phyloP scores from a whole-genome alignment of 2,329 filamentous ascomycete genomes.

The Lachnellula occidentalis region DNA sequence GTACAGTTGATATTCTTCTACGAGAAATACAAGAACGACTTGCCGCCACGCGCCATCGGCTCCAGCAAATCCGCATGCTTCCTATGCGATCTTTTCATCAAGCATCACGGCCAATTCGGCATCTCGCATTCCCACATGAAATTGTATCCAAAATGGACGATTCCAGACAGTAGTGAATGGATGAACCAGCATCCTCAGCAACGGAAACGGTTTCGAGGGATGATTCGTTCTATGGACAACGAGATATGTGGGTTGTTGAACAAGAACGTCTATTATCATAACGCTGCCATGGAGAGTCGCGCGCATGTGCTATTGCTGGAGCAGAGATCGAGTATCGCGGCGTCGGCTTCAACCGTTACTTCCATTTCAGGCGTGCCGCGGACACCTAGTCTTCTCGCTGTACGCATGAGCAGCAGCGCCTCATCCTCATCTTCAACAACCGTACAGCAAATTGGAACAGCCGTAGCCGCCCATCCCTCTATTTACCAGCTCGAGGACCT shows the following conservation, averaged over 20 bases:
- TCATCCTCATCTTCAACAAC: background rate
- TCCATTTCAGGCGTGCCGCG: background rate
- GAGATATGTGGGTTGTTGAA: background rate
- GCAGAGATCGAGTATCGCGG: background rate
- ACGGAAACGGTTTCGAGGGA: background rate
- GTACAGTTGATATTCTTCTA: slow-evolving; percentile 37
- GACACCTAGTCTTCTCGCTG: background rate
- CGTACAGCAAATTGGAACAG: background rate
- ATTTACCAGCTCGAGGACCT: background rate
- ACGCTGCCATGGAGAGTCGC: background rate
- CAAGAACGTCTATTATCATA: background rate
- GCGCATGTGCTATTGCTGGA: background rate
- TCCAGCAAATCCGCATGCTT: slow-evolving; percentile 18
- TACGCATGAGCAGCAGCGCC: background rate
- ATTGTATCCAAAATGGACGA: slow-evolving; percentile 9
- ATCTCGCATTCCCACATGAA: slow-evolving; percentile 12
- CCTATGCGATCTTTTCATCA: slow-evolving; percentile 15
- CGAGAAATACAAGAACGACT: background rate
- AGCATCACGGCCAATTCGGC: slow-evolving; percentile 8
- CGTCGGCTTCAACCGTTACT: background rate
- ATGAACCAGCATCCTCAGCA: background rate
- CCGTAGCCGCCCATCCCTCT: background rate
- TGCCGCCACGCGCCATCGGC: slow-evolving; percentile 8
- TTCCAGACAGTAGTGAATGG: slow-evolving; percentile 2
- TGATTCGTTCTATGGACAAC: background rate